Conservation (phyloP, 345 rosid species). For the Kernera saxatilis region DNA sequence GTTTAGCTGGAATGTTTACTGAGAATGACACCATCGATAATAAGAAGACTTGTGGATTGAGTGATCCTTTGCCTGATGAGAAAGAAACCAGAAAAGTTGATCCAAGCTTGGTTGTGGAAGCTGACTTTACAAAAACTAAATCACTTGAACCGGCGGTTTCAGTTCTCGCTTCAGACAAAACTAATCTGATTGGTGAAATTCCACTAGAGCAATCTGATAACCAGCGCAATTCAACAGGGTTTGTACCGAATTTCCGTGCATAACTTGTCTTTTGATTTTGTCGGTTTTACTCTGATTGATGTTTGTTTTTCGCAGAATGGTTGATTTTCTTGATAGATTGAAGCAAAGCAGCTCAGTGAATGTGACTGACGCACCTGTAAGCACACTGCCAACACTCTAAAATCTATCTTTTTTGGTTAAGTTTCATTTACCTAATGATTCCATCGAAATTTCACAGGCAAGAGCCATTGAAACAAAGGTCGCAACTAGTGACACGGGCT, state of each 20-base stretch:
- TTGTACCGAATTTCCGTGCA: constrained; percentile 11
- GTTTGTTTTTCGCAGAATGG: not conserved
- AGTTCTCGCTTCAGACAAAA: constrained; percentile 19
- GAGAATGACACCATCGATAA: constrained; percentile 23
- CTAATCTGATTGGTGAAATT: constrained; percentile 28
- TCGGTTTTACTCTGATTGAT: not conserved
- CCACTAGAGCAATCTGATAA: constrained; percentile 8
- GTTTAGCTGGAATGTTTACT: constrained; percentile 74
- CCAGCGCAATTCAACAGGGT: not conserved
- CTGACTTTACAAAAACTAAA: constrained; percentile 10
- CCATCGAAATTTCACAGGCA: not conserved
- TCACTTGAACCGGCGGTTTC: constrained; percentile 20
- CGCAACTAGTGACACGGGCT: constrained; percentile 24
- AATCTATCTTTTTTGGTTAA: not conserved
- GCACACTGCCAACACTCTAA: not conserved
- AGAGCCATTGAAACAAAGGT: constrained; percentile 28
- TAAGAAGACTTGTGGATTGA: constrained; percentile 29
- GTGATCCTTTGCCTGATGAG: constrained; percentile 17
- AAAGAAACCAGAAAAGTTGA: constrained; percentile 29
- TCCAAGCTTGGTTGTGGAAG: constrained; percentile 19
- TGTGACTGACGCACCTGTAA: constrained; percentile 17
- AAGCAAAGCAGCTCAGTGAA: constrained; percentile 28
- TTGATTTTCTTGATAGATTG: constrained; percentile 29
- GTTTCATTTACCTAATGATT: not conserved
- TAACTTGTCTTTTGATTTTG: not conserved